phyloP scores from a whole-genome alignment of 2,329 filamentous ascomycete species.

The Graphilbum sp. region DNA sequence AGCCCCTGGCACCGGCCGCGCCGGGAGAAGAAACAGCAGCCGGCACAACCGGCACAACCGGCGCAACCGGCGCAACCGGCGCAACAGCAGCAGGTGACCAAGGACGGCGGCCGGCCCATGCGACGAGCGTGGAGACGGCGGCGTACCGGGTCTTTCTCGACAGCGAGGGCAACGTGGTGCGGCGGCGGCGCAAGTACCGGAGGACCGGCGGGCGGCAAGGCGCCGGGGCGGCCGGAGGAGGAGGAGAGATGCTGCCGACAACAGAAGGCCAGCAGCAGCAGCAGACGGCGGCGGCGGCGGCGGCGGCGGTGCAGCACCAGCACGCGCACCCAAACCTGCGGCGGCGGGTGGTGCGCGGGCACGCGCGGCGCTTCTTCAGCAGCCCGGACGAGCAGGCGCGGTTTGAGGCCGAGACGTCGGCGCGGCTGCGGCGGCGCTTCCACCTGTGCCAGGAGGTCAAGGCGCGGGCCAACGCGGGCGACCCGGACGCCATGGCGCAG shows the following conservation, averaged over 20 bases:
- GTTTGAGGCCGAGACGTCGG: conserved; percentile 14
- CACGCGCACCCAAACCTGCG: conserved; percentile 2
- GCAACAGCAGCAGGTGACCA: conserved; percentile 14
- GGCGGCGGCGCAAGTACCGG: conserved; percentile 9
- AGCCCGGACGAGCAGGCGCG: conserved; percentile 11
- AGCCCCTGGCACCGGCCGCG: not conserved
- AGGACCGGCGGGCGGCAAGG: not conserved
- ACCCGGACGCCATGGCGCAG: conserved; percentile 24
- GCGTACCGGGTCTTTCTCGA: conserved; percentile 10
- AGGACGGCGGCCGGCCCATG: conserved; percentile 9
- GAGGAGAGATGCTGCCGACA: conserved; percentile 9
- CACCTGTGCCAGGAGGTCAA: conserved; percentile 25
- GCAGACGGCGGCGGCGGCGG: not conserved
- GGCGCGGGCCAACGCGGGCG: conserved; percentile 15
- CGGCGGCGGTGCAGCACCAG: conserved; percentile 1
- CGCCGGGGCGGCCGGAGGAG: conserved; percentile 11
- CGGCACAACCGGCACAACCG: no score
- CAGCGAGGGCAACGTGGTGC: conserved; percentile 8
- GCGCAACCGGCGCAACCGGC: no score
- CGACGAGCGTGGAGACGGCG: conserved; percentile 8
- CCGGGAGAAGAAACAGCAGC: no score
- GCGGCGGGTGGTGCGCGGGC: conserved; percentile 5
- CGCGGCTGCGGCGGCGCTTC: conserved; percentile 20
- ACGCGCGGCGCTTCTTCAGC: conserved; percentile 10
- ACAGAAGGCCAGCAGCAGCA: not conserved